Conservation (phyloP, 176 grass and related monocot genomes). For the Calamus simplicifolius region DNA sequence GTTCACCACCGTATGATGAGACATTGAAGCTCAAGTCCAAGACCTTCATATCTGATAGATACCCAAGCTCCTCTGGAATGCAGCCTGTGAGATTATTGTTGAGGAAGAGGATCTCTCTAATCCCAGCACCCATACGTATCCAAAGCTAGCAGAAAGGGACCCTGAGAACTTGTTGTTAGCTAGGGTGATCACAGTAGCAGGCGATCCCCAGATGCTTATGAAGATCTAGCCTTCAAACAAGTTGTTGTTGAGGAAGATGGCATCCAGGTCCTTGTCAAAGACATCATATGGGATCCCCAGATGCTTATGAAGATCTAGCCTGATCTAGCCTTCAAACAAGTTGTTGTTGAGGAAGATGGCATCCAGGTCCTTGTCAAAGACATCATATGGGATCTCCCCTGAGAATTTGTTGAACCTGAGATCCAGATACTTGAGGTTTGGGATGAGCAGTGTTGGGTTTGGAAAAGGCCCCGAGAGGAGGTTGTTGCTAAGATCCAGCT, state of each 20-base stretch:
- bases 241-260: too few species aligned
- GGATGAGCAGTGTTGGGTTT: constrained; percentile 31
- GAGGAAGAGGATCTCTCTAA: constrained; percentile 69
- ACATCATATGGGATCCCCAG: too few species aligned
- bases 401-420: constrained; percentile 88
- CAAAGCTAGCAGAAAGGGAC: constrained; percentile 43
- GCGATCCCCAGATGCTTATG: constrained; percentile 50
- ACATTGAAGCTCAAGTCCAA: constrained; percentile 90
- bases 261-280: too few species aligned
- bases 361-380: constrained; percentile 61
- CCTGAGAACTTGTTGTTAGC: constrained; percentile 76
- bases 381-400: constrained; percentile 44
- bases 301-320: too few species aligned
- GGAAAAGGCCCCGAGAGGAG: constrained; percentile 62
- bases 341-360: constrained; percentile 92
- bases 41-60: constrained; percentile 53
- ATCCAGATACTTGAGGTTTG: constrained; percentile 66
- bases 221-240: too few species aligned
- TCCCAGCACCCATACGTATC: constrained; percentile 24
- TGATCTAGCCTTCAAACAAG: constrained; percentile 62
- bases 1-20: too few species aligned
- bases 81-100: constrained; percentile 92
- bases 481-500: constrained; percentile 96
- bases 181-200: constrained; percentile 73
- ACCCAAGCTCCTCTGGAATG: constrained; percentile 75